Evolutionary conservation across 495 filamentous ascomycete species (phyloP).

Genomic region (Antarctomyces pellizariae): DNA sequence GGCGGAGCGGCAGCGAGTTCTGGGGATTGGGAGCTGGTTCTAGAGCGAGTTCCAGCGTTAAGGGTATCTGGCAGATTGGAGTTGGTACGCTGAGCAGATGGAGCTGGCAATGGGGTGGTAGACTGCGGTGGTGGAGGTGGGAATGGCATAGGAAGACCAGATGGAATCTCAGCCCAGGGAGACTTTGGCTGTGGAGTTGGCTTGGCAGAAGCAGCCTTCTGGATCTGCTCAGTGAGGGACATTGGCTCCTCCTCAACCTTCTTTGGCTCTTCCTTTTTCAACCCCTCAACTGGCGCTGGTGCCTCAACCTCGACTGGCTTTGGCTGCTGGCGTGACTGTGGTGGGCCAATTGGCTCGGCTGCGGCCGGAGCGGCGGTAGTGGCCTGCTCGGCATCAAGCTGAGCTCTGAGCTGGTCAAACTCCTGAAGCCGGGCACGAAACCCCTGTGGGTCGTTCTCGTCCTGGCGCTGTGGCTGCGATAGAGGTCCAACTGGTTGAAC

Average conservation of each 20-base stretch:
- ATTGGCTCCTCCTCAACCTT: conserved; percentile 14
- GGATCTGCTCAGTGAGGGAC: conserved; percentile 71
- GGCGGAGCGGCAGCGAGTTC: conserved; percentile 23
- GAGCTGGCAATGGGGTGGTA: conserved; percentile 60
- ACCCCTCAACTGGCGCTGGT: conserved; percentile 8
- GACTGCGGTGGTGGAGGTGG: conserved; percentile 47
- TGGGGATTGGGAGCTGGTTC: conserved; percentile 55
- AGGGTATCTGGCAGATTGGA: conserved; percentile 69
- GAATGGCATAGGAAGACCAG: conserved; percentile 57
- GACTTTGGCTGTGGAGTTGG: conserved; percentile 33
- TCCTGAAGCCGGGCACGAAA: conserved; percentile 28
- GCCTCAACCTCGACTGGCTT: conserved; percentile 5
- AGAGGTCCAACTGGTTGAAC: too few species aligned
- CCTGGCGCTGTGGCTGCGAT: conserved; percentile 21
- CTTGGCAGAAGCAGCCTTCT: conserved; percentile 46
- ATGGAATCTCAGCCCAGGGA: conserved; percentile 33
- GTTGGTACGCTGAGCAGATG: conserved; percentile 60
- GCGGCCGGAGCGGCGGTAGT: conserved; percentile 6
- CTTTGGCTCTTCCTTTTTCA: conserved; percentile 9
- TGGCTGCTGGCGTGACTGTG: conserved; percentile 7
- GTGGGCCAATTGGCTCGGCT: conserved; percentile 8
- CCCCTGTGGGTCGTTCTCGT: conserved; percentile 24
- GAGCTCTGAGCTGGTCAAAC: conserved; percentile 30
- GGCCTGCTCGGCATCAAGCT: conserved; percentile 25
- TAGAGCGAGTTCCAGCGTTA: conserved; percentile 42